Base-by-base conservation (phyloP, 2,329 filamentous ascomycete species). In the Sclerotinia nivalis region DNA sequence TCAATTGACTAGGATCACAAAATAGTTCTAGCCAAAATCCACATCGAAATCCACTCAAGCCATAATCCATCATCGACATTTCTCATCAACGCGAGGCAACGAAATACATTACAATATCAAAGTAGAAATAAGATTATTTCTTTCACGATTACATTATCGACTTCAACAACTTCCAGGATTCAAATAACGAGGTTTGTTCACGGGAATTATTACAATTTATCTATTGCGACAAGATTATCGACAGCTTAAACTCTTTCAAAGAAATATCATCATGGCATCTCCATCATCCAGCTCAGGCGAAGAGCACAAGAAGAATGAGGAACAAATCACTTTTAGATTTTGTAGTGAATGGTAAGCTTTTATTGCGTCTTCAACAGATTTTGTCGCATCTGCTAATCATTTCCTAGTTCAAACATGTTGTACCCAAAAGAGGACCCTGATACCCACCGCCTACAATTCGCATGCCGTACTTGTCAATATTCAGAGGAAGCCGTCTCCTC, bases 261-360 rank as follows among this genome's bases (percentile, higher is more conserved):
- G 67, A 66, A 40, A 40, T 37, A 34, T 55, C 66, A 70, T 52
- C 55, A 89, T 90, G 88, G 84, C 88, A 40, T 85, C 87, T 15
- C 87, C 87, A 45, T 82, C 85, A 72, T 85, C 86, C 40, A 85
- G 82, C 59, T 79, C 79, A 68, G 77, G 78, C 65, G 80, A 78
- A 71, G 83, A 85, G 76, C 62, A 71, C 22, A 77, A 75, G 69
- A 85, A 85, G 77, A 84, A 84, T 75, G 83, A 84, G 74, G 89
- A 95, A 82, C 93, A 97, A 81, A 94, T 98, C 81, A 93, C 93
- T 61, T 99, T 98, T 82, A 91, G 93, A 78, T 99, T 99, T 86
- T 99, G 96, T 85, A 93, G 93, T 76, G 96, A 99, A 86, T 99
- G 96, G 90, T 91, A 81, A 76, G 83, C 75, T 56, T 28, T 62